A percentile compares a stretch with the other conserved stretches of the same genome.
These are phyloP conservation scores for Colletotrichum shisoi DNA, from an alignment of 2,329 filamentous ascomycete genomes.

Conservation along the genomic window DNA sequence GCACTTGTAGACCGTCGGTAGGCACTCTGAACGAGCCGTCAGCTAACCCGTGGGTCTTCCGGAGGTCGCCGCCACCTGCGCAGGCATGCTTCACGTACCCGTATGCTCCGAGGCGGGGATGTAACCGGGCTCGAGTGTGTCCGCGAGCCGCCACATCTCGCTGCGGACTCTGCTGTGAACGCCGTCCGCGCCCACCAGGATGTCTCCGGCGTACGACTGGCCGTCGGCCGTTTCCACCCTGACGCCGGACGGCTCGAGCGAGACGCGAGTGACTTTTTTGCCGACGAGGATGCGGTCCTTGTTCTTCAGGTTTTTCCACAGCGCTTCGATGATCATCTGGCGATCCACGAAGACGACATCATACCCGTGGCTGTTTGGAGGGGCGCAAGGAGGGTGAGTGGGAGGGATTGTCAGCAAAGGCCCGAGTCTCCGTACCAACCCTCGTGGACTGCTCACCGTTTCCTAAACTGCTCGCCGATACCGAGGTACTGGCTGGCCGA, in stretches of 20 bases:
- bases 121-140: constrained; percentile 42
- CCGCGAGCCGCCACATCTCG: constrained; percentile 44
- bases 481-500: constrained; percentile 1
- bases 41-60: not conserved
- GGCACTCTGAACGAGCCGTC: not conserved
- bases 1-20: constrained; percentile 45
- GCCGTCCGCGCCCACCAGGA: constrained; percentile 49
- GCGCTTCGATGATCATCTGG: constrained; percentile 46
- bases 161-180: constrained; percentile 50
- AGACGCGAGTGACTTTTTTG: constrained; percentile 10
- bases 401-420: not conserved
- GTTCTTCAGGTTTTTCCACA: constrained; percentile 48
- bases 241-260: constrained; percentile 7
- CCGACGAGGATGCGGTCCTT: constrained; percentile 41
- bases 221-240: constrained; percentile 14
- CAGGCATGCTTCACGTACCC: constrained; percentile 37
- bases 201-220: constrained; percentile 15
- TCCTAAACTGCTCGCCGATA: constrained; percentile 1
- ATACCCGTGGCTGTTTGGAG: constrained; percentile 44
- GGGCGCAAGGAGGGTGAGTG: too few relatives aligned
- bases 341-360: constrained; percentile 49
- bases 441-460: constrained; percentile 2
- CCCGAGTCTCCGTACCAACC: not conserved
- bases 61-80: too few relatives aligned
- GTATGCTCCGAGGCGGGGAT: constrained; percentile 40